Base-by-base conservation (phyloP, 2,329 filamentous ascomycete species). In the Paecilomyces sp. region DNA sequence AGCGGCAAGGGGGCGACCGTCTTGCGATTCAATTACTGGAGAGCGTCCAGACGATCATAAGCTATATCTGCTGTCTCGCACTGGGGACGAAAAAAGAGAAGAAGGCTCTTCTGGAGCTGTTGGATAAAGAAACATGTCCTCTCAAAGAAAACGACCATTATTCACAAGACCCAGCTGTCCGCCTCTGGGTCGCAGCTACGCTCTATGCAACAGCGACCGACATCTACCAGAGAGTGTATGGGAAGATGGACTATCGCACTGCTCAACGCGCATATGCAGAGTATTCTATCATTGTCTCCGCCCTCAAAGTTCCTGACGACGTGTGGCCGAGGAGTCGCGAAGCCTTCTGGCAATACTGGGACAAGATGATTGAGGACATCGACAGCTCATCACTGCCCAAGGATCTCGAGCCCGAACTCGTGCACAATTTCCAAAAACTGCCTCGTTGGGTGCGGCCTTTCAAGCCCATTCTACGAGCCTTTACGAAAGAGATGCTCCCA, bases 301-400 rank as follows among this genome's bases (percentile, higher is more conserved):
- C 64, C n/a, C 65, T 74, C 12, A 66, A 66, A 12, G 55, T 74
- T 4, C 67, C 70, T 0, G n/a, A 63, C 0, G 69, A 67, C 1
- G 63, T 63, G 6, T 74, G 72, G 72, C 72, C 72, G 1, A 58
- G 65, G 4, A 65, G 67, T 7, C 70, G 72, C 5, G 62, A 66
- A 47, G 68, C 63, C 1, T 74, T 74, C 55, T 74, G 72, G 72
- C 63, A 58, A n/a, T 74, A 71, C 61, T 74, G 72, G 72, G 72
- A 74, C 33, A 65, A 67, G 9, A 68, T 70, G 60, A 61, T 74
- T 18, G 60, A 65, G 15, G 59, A 64, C 9, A 30, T 54, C 74
- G 56, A 64, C 61, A 3, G 71, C 73, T 4, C 70, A 70, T 9
- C 31, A 12, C 0, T 60, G 62, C 0, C 66, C 71, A 34, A 11